Conservation (phyloP, 2,329 filamentous ascomycete species). For the Penicillium sp. region DNA sequence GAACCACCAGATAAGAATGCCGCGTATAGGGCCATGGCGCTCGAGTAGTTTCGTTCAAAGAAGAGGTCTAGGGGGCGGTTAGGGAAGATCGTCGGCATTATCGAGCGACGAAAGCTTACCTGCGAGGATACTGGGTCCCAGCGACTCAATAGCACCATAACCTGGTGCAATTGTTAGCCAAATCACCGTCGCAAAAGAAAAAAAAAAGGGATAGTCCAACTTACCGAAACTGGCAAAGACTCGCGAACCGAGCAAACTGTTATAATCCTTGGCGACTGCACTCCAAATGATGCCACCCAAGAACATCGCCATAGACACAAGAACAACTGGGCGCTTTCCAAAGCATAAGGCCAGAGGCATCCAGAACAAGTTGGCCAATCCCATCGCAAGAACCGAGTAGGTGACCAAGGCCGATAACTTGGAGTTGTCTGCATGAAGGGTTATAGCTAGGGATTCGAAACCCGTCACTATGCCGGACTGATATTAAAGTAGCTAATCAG, state of each 20-base stretch:
- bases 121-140: slow-evolving; percentile 35
- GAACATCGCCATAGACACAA: slow-evolving; percentile 33
- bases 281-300: slow-evolving; percentile 33
- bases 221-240: slow-evolving; percentile 34
- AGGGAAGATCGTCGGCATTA: not conserved
- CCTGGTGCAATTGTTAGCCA: slow-evolving; percentile 10
- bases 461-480: slow-evolving; percentile 27
- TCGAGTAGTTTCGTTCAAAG: slow-evolving; percentile 28
- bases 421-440: slow-evolving; percentile 18
- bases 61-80: slow-evolving; percentile 24
- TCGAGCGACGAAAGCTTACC: slow-evolving; percentile 12
- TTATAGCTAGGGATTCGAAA: slow-evolving; percentile 21
- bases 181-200: not conserved
- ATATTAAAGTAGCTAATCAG: not conserved
- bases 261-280: slow-evolving; percentile 29
- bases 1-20: slow-evolving; percentile 34
- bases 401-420: slow-evolving; percentile 21
- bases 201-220: not conserved
- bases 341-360: slow-evolving; percentile 38
- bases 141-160: slow-evolving; percentile 31
- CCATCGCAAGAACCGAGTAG: slow-evolving; percentile 28
- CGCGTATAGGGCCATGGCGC: slow-evolving; percentile 36
- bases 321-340: slow-evolving; percentile 37
- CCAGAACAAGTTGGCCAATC: slow-evolving; percentile 34
- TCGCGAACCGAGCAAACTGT: slow-evolving; percentile 33